phyloP scores from a whole-genome alignment of 2,329 filamentous ascomycete genomes.

The Paecilomyces niveus region DNA sequence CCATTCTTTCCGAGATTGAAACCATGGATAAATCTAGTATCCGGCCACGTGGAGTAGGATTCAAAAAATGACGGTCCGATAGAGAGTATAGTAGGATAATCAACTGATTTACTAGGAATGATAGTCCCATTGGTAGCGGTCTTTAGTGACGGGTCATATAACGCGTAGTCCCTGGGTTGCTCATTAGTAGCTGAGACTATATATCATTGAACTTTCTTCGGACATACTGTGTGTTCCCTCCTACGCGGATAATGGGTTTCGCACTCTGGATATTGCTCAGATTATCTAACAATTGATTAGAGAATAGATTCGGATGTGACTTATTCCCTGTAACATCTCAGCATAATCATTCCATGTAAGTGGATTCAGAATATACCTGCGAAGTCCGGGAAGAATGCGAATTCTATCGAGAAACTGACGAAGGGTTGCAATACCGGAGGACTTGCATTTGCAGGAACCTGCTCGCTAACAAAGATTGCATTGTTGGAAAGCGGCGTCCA shows the following conservation, averaged over 20 bases:
- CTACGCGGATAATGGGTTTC: conserved; percentile 56
- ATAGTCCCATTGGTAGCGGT: conserved; percentile 48
- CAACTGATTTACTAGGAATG: conserved; percentile 43
- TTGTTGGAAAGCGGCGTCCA: not conserved
- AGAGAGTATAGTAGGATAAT: conserved; percentile 55
- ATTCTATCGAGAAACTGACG: conserved; percentile 48
- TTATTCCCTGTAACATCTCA: conserved; percentile 38
- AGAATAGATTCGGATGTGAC: conserved; percentile 52
- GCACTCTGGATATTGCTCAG: conserved; percentile 47
- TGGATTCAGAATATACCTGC: conserved; percentile 25
- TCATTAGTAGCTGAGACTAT: not conserved
- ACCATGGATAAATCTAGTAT: conserved; percentile 53
- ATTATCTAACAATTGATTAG: conserved; percentile 53
- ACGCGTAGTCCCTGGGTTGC: conserved; percentile 45
- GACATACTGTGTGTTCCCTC: conserved; percentile 55
- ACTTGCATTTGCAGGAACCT: conserved; percentile 4
- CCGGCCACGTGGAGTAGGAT: conserved; percentile 52
- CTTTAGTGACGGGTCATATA: conserved; percentile 50
- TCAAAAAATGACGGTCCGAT: conserved; percentile 59
- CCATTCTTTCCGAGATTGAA: conserved; percentile 54
- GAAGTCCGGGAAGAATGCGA: conserved; percentile 48
- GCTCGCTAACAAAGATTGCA: not conserved
- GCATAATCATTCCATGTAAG: not conserved
- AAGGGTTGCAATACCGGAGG: conserved; percentile 27
- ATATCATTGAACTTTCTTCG: not conserved